A percentile compares a stretch with the other conserved stretches of the same genome.
Conservation (phyloP, 495 filamentous ascomycete species). For the Bacidia rubella region DNA sequence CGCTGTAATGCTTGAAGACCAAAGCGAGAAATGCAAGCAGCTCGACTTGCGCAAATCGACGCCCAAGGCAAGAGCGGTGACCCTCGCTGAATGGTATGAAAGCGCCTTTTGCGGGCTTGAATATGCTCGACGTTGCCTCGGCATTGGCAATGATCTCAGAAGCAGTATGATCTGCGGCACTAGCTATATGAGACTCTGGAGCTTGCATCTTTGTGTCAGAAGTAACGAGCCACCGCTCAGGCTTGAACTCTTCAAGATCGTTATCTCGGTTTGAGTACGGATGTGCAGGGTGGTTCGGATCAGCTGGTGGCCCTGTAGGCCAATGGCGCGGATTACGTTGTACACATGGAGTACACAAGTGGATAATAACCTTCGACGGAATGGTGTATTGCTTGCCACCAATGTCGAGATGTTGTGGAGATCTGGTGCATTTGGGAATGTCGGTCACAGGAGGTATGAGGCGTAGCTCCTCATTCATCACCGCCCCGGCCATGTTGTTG, state of each 20-base stretch:
- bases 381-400: constrained; percentile 36
- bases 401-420: constrained; percentile 38
- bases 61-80: constrained; percentile 52
- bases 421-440: constrained; percentile 45
- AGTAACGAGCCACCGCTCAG: constrained; percentile 40
- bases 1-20: constrained; percentile 47
- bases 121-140: constrained; percentile 22
- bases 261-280: constrained; percentile 18
- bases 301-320: constrained; percentile 24
- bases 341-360: constrained; percentile 29
- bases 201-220: not conserved
- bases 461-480: constrained; percentile 55
- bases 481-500: constrained; percentile 47
- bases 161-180: no score
- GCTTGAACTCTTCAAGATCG: constrained; percentile 37
- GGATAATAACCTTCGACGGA: constrained; percentile 34
- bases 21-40: constrained; percentile 49
- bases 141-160: no score
- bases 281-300: constrained; percentile 14
- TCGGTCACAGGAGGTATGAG: constrained; percentile 45
- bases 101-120: constrained; percentile 45
- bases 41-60: constrained; percentile 59
- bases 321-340: constrained; percentile 50
- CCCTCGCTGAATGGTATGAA: constrained; percentile 64
- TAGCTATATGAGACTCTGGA: not conserved